These are phyloP conservation scores for Vitis cinerea DNA, from an alignment of 164 flowering plant species.

Conservation along the genomic window DNA sequence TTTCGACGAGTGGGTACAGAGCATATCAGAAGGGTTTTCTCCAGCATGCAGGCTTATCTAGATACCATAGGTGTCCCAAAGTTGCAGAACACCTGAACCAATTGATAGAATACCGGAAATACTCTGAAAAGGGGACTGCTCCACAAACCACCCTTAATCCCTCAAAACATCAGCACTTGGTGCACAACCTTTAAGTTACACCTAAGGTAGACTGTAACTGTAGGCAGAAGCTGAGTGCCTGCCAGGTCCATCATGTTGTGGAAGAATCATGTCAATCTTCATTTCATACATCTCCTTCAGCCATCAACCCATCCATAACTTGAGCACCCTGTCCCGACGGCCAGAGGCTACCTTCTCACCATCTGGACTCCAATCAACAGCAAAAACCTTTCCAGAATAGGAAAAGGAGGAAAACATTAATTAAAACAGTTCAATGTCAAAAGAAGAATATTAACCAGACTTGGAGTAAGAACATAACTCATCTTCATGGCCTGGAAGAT, in stretches of 20 bases:
- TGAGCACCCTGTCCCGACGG: slow-evolving; percentile 80
- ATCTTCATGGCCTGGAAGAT: slow-evolving; percentile 98
- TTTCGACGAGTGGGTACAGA: too few species aligned
- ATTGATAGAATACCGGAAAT: neutral
- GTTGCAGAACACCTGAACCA: slow-evolving; percentile 1
- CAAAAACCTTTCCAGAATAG: slow-evolving; percentile 60
- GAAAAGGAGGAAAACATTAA: neutral
- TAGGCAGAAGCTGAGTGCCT: too few species aligned
- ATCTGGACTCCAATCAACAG: slow-evolving; percentile 99
- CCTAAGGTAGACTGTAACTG: too few species aligned
- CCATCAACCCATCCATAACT: slow-evolving; percentile 85
- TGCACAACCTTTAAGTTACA: too few species aligned
- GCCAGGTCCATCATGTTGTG: too few species aligned
- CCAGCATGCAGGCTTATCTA: too few species aligned
- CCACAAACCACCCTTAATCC: neutral
- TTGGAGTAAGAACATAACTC: slow-evolving; percentile 50
- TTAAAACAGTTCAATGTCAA: neutral
- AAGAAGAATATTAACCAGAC: neutral
- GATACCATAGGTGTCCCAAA: too few species aligned
- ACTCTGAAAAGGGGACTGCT: neutral
- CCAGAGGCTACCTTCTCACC: slow-evolving; percentile 99
- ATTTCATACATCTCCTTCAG: neutral
- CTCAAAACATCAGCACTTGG: neutral
- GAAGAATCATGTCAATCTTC: neutral
- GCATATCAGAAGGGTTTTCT: too few species aligned